phyloP scores from a whole-genome alignment of 352 stramenopile genomes.

The Plasmopara viticola region DNA sequence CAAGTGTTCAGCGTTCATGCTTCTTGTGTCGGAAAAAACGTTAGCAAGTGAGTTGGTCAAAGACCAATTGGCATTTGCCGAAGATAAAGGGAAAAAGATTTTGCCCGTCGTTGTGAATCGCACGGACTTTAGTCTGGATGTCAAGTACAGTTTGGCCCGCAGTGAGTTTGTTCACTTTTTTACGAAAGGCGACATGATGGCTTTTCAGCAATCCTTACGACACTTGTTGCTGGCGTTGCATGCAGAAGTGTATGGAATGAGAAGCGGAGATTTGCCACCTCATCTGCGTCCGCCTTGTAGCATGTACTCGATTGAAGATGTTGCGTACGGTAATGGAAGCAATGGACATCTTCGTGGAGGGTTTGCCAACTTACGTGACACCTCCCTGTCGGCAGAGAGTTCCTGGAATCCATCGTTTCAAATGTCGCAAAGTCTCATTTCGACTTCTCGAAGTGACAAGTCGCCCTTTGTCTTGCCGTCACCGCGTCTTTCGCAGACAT shows the following conservation, averaged over 20 bases:
- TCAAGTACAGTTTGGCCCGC: conserved; percentile 75
- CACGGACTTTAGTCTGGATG: conserved; percentile 58
- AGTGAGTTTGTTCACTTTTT: conserved; percentile 82
- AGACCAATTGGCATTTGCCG: conserved; percentile 74
- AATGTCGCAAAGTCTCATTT: conserved; percentile 19
- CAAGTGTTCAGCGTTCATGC: conserved; percentile 68
- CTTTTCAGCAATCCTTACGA: conserved; percentile 56
- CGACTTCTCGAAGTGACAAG: conserved; percentile 26
- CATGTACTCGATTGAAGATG: conserved; percentile 3
- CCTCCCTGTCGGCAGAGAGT: conserved; percentile 26
- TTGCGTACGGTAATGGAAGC: conserved; percentile 1
- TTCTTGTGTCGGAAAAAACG: conserved; percentile 73
- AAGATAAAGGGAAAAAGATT: conserved; percentile 82
- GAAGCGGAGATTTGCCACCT: conserved; percentile 15
- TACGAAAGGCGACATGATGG: conserved; percentile 69
- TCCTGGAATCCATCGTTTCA: conserved; percentile 16
- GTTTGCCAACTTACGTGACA: conserved; percentile 31
- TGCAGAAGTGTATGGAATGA: conserved; percentile 67
- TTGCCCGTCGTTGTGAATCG: conserved; percentile 64
- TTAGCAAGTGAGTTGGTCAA: conserved; percentile 63
- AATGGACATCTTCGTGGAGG: conserved; percentile 25
- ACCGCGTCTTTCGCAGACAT: conserved; percentile 37
- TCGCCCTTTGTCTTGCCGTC: conserved; percentile 33
- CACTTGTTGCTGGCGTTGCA: conserved; percentile 49
- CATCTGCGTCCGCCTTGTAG: conserved; percentile 10